A percentile compares a stretch with the other conserved stretches of the same genome.
These are phyloP conservation scores for Fraxinus americana DNA, from an alignment of 257 asterid genomes.

Conservation along the genomic window DNA sequence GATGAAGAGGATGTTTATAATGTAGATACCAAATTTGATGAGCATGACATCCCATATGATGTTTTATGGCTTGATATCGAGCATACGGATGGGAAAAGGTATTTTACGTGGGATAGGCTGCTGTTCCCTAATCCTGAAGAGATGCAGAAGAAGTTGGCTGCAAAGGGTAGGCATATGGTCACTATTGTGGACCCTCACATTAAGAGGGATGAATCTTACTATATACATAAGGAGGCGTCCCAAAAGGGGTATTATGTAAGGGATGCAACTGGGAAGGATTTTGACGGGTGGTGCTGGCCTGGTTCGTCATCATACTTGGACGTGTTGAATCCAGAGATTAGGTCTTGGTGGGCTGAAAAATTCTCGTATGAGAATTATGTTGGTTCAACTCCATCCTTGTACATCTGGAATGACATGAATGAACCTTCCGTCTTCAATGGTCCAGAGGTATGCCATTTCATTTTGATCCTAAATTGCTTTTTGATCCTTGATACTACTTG, in stretches of 20 bases:
- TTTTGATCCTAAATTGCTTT: neutral
- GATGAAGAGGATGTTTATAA: constrained; percentile 91
- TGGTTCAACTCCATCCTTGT: constrained; percentile 84
- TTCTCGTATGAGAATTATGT: constrained; percentile 69
- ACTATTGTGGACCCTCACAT: constrained; percentile 99
- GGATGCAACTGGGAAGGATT: constrained; percentile 86
- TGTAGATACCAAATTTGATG: constrained; percentile 90
- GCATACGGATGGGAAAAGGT: constrained; percentile 92
- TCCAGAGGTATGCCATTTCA: constrained; percentile 72
- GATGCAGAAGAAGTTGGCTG: constrained; percentile 92
- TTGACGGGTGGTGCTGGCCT: constrained; percentile 99
- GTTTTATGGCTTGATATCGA: constrained; percentile 98
- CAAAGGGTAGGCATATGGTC: constrained; percentile 93
- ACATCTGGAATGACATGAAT: constrained; percentile 98
- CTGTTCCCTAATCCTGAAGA: constrained; percentile 90
- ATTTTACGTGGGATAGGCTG: constrained; percentile 88
- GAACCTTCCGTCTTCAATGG: constrained; percentile 99
- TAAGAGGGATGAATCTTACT: constrained; percentile 84
- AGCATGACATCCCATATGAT: constrained; percentile 93
- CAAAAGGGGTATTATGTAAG: constrained; percentile 82
- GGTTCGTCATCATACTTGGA: constrained; percentile 94
- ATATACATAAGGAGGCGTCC: constrained; percentile 89
- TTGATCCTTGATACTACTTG: neutral
- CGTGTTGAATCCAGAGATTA: constrained; percentile 81
- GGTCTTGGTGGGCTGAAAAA: constrained; percentile 96